Conservation (phyloP, 2,329 filamentous ascomycete species). For the Sporothrix inflata region DNA sequence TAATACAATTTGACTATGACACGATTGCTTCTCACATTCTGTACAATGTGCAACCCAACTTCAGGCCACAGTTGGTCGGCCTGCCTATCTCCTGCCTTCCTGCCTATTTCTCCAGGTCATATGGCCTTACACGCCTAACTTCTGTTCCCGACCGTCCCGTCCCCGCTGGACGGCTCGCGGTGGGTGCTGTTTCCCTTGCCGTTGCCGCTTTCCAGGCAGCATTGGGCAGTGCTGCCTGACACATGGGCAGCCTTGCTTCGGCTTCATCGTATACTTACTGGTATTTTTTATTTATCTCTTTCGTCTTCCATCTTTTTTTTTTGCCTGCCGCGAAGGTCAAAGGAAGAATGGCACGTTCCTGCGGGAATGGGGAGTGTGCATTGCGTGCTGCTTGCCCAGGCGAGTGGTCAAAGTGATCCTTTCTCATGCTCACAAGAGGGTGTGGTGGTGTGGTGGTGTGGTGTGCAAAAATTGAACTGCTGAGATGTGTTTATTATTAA, state of each 20-base stretch:
- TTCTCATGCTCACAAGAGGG: no score
- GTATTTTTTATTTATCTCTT: background rate
- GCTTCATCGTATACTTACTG: background rate
- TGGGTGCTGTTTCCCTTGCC: background rate
- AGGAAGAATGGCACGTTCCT: no score
- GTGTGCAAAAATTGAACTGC: background rate
- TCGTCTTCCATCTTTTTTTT: background rate
- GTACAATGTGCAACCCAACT: background rate
- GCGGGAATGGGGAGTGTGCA: no score
- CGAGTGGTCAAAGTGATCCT: no score
- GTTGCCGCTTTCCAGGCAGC: background rate
- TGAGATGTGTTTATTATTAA: no score
- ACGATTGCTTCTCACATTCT: background rate
- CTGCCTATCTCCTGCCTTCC: slow-evolving; percentile 1
- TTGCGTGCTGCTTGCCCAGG: no score
- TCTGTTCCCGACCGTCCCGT: background rate
- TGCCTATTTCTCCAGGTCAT: slow-evolving; percentile 21
- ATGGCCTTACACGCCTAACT: background rate
- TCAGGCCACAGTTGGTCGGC: background rate
- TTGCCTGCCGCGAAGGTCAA: background rate
- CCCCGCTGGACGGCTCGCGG: background rate
- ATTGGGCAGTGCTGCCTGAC: slow-evolving; percentile 6
- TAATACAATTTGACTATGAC: background rate
- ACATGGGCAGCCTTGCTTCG: background rate
- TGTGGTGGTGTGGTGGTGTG: background rate